A percentile compares a stretch with the other conserved stretches of the same genome.
Evolutionary conservation across 2,329 filamentous ascomycete genomes (phyloP).

Genomic region (Fusarium albosuccineum): DNA sequence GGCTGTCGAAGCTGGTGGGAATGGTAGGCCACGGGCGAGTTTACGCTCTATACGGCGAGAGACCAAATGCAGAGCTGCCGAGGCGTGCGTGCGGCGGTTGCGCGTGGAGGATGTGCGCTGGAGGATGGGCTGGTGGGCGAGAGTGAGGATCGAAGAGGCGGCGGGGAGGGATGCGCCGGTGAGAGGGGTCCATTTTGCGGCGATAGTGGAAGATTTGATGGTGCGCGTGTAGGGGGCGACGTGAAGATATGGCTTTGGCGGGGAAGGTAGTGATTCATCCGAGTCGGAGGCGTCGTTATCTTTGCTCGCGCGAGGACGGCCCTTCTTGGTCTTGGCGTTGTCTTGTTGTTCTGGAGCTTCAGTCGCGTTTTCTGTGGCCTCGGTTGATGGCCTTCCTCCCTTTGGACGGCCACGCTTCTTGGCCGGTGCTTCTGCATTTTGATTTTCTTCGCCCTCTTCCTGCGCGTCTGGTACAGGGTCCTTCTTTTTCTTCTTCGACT

Average conservation of each 20-base stretch:
- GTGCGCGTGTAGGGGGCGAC: constrained; percentile 64
- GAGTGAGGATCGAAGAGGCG: constrained; percentile 67
- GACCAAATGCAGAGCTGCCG: constrained; percentile 67
- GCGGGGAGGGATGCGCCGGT: constrained; percentile 66
- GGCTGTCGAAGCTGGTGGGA: constrained; percentile 66
- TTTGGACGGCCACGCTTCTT: constrained; percentile 35
- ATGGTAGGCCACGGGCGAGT: constrained; percentile 72
- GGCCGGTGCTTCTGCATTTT: constrained; percentile 18
- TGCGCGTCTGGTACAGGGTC: constrained; percentile 7
- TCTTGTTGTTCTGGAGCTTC: constrained; percentile 18
- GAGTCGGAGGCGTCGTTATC: constrained; percentile 37
- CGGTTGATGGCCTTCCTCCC: constrained; percentile 14
- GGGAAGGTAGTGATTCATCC: constrained; percentile 43
- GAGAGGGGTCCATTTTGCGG: constrained; percentile 75
- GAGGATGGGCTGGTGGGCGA: constrained; percentile 73
- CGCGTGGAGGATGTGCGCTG: constrained; percentile 65
- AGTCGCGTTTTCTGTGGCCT: neutral
- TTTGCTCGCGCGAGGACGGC: constrained; percentile 35
- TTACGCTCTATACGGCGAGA: constrained; percentile 69
- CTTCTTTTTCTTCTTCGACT: constrained; percentile 23
- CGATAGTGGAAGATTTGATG: constrained; percentile 74
- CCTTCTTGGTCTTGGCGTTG: constrained; percentile 17
- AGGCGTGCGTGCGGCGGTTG: constrained; percentile 65
- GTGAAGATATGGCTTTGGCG: constrained; percentile 60
- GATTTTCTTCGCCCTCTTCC: constrained; percentile 20